phyloP scores from a whole-genome alignment of 78 protist genomes.

The Cavenderia fasciculata region DNA sequence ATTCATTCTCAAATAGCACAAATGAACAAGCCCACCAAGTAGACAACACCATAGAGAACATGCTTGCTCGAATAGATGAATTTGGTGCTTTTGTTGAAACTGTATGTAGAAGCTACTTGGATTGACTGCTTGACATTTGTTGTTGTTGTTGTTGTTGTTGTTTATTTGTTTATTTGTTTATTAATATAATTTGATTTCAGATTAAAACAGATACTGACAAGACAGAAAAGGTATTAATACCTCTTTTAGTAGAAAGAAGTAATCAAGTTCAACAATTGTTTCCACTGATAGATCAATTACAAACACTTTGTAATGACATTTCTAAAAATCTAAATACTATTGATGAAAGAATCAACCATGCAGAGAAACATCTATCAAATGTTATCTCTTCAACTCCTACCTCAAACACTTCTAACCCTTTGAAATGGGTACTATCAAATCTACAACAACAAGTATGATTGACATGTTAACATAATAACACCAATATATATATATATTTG shows the following conservation, averaged over 20 bases:
- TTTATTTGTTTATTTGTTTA: too few relatives aligned
- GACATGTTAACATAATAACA: not conserved
- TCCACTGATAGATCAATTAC: conserved; percentile 36
- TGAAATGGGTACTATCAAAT: conserved; percentile 68
- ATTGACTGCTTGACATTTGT: too few relatives aligned
- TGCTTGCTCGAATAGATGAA: conserved; percentile 68
- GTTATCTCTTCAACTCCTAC: conserved; percentile 27
- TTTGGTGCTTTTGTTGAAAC: conserved; percentile 74
- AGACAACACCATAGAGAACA: conserved; percentile 53
- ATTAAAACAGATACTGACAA: conserved; percentile 62
- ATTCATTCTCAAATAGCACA: conserved; percentile 52
- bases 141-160: too few relatives aligned
- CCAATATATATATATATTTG: too few relatives aligned
- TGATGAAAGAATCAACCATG: conserved; percentile 58
- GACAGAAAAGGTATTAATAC: conserved; percentile 52
- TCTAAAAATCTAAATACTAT: conserved; percentile 8
- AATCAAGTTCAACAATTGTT: conserved; percentile 58
- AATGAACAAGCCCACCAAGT: conserved; percentile 58
- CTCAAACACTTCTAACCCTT: too few relatives aligned
- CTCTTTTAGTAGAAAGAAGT: conserved; percentile 29
- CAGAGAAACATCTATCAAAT: conserved; percentile 60
- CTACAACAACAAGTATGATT: conserved; percentile 50
- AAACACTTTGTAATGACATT: conserved; percentile 4
- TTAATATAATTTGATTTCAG: too few relatives aligned
- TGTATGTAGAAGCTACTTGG: conserved; percentile 6